These are phyloP conservation scores for Chalara sp. DNA, from an alignment of 2,329 filamentous ascomycete species.

Conservation along the genomic window DNA sequence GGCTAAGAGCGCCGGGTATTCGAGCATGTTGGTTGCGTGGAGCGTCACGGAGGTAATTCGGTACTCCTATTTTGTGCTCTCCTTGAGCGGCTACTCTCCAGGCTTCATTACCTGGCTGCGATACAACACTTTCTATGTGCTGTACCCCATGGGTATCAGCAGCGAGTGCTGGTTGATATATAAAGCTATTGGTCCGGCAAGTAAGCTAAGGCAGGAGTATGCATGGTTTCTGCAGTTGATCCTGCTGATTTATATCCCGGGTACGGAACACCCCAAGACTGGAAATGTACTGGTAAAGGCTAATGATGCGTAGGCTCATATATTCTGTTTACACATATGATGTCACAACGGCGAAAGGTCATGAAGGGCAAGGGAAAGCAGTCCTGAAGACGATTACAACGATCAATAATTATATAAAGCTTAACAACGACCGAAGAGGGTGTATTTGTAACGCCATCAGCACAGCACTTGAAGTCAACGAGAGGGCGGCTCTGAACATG, in stretches of 20 bases:
- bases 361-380: conserved; percentile 56
- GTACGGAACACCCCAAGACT: conserved; percentile 39
- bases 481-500: too few relatives aligned
- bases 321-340: conserved; percentile 90
- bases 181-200: conserved; percentile 56
- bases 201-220: conserved; percentile 40
- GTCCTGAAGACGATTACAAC: conserved; percentile 31
- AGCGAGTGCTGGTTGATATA: conserved; percentile 83
- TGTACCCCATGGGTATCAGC: conserved; percentile 87
- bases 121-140: conserved; percentile 87
- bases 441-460: too few relatives aligned
- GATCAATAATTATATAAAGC: background rate
- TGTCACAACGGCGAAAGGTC: conserved; percentile 78
- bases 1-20: conserved; percentile 56
- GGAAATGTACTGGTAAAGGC: background rate
- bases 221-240: conserved; percentile 57
- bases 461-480: too few relatives aligned
- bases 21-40: conserved; percentile 81
- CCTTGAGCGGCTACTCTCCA: conserved; percentile 58
- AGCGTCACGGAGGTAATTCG: conserved; percentile 85
- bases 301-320: conserved; percentile 46
- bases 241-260: conserved; percentile 68
- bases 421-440: too few relatives aligned
- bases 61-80: conserved; percentile 84
- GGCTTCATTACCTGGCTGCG: conserved; percentile 68